phyloP scores from a whole-genome alignment of 495 filamentous ascomycete species.

The Alectoria sarmentosa region DNA sequence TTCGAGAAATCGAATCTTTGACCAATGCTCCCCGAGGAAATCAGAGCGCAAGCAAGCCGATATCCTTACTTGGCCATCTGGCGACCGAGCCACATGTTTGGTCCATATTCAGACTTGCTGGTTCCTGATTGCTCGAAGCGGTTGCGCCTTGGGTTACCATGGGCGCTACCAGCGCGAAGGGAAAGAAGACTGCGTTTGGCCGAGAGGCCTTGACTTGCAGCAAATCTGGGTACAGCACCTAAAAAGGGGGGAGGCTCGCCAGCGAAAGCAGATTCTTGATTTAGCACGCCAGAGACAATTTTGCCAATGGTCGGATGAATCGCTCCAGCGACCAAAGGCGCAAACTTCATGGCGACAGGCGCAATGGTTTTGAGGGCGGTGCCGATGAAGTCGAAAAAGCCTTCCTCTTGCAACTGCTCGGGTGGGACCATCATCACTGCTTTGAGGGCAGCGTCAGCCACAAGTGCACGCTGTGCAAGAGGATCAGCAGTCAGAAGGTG shows the following conservation, averaged over 20 bases:
- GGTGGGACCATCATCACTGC: slow-evolving; percentile 29
- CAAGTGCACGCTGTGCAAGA: slow-evolving; percentile 30
- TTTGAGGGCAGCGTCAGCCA: slow-evolving; percentile 35
- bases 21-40: not conserved
- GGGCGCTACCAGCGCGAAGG: slow-evolving; percentile 3
- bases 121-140: not conserved
- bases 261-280: slow-evolving; percentile 12
- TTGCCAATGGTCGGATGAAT: slow-evolving; percentile 21
- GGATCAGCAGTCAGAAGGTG: slow-evolving; percentile 18
- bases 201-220: not conserved
- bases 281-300: slow-evolving; percentile 17
- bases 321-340: slow-evolving; percentile 18
- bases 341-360: slow-evolving; percentile 23
- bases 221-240: not conserved
- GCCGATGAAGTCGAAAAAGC: slow-evolving; percentile 28
- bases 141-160: not conserved
- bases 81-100: not conserved
- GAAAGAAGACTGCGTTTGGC: slow-evolving; percentile 1
- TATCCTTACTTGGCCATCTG: not conserved
- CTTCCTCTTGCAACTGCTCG: slow-evolving; percentile 27
- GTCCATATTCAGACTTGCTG: not conserved
- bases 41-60: not conserved
- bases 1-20: not conserved
- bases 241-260: not conserved
- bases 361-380: slow-evolving; percentile 24